Evolutionary conservation across 2,329 filamentous ascomycete genomes (phyloP).

Genomic region (Fusarium aywerte): DNA sequence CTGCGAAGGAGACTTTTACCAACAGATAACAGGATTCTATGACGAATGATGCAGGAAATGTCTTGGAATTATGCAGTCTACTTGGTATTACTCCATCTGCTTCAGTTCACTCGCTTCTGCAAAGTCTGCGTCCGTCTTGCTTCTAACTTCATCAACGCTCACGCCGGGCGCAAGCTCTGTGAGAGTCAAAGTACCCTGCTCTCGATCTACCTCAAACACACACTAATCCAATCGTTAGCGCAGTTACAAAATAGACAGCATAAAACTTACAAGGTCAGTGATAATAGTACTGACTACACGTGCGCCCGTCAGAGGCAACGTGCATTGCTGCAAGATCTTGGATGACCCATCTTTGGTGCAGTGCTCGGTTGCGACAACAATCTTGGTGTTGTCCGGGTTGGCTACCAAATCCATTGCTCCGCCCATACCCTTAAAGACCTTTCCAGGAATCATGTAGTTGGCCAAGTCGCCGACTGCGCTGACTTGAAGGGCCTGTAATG

Average conservation of each 20-base stretch:
- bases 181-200: conserved; percentile 70
- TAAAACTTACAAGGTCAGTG: conserved; percentile 72
- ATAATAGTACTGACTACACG: conserved; percentile 77
- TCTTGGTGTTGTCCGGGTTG: conserved; percentile 77
- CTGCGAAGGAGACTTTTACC: conserved; percentile 4
- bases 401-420: conserved; percentile 79
- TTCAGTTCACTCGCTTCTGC: conserved; percentile 67
- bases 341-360: conserved; percentile 74
- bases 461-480: conserved; percentile 81
- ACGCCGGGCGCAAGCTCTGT: conserved; percentile 78
- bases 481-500: conserved; percentile 74
- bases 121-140: conserved; percentile 77
- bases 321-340: conserved; percentile 74
- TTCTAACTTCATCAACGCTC: conserved; percentile 72
- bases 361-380: conserved; percentile 77
- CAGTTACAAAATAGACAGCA: not conserved
- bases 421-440: conserved; percentile 89
- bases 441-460: conserved; percentile 92
- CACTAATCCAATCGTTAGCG: conserved; percentile 57
- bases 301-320: conserved; percentile 72
- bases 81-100: conserved; percentile 53
- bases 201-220: conserved; percentile 75
- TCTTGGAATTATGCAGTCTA: conserved; percentile 10
- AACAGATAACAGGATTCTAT: conserved; percentile 9
- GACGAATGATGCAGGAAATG: conserved; percentile 27